phyloP scores from a whole-genome alignment of 1,284 basidiomycete genomes.

The Rhodotorula sp. region DNA sequence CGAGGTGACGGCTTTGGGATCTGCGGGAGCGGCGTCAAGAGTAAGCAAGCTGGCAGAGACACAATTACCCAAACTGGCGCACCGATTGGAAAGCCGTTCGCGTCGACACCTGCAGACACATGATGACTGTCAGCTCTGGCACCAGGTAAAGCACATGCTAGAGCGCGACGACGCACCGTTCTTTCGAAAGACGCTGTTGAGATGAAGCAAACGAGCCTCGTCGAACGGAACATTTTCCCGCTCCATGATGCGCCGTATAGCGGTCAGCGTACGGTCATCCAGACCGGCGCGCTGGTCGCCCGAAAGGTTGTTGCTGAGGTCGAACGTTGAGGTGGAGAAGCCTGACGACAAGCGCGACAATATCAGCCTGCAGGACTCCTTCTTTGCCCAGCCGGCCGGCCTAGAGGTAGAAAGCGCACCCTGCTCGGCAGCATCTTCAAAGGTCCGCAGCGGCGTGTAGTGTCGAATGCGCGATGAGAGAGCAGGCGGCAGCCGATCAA shows the following conservation, averaged over 20 bases:
- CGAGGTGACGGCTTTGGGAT: conserved; percentile 34
- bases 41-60: background rate
- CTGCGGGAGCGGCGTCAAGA: background rate
- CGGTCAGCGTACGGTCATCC: conserved; percentile 35
- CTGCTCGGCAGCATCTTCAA: conserved; percentile 37
- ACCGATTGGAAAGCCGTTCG: conserved; percentile 8
- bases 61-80: background rate
- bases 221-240: conserved; percentile 29
- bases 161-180: conserved; percentile 15
- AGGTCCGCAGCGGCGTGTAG: conserved; percentile 34
- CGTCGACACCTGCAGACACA: conserved; percentile 24
- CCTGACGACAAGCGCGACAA: background rate
- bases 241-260: conserved; percentile 39
- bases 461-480: conserved; percentile 32
- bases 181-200: conserved; percentile 31
- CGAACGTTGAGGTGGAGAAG: conserved; percentile 37
- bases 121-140: background rate
- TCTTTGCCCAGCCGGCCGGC: background rate
- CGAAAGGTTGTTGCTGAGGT: conserved; percentile 29
- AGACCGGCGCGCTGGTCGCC: conserved; percentile 35
- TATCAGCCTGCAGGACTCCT: background rate
- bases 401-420: conserved; percentile 1
- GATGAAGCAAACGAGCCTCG: conserved; percentile 32
- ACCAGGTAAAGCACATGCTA: background rate
- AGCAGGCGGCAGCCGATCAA: conserved; percentile 28